These are phyloP conservation scores for Primulina eburnea DNA, from an alignment of 257 asterid genomes.

Conservation along the genomic window DNA sequence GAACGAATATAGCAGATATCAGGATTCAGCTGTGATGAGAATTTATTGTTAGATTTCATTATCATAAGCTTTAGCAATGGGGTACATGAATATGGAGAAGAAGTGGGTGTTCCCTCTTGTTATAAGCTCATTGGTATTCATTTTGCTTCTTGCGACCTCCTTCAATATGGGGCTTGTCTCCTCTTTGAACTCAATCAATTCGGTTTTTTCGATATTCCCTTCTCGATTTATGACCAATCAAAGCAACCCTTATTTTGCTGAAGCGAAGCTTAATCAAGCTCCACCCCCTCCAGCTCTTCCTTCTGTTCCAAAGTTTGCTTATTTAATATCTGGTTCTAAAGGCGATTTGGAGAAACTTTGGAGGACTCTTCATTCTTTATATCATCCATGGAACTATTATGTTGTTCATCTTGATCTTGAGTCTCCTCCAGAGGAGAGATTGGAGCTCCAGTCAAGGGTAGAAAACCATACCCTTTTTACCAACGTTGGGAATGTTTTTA, in stretches of 20 bases:
- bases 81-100: slow-evolving; percentile 58
- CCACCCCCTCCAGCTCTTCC: slow-evolving; percentile 56
- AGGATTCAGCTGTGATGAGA: neutral
- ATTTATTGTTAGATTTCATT: neutral
- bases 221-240: slow-evolving; percentile 36
- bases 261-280: slow-evolving; percentile 34
- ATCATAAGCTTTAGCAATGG: slow-evolving; percentile 33
- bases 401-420: slow-evolving; percentile 87
- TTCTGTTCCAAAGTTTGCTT: slow-evolving; percentile 75
- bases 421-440: slow-evolving; percentile 74
- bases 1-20: neutral
- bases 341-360: slow-evolving; percentile 85
- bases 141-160: slow-evolving; percentile 63
- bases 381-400: slow-evolving; percentile 89
- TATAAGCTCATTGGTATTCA: slow-evolving; percentile 50
- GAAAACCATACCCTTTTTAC: slow-evolving; percentile 49
- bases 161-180: slow-evolving; percentile 67
- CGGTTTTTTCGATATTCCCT: slow-evolving; percentile 54
- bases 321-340: slow-evolving; percentile 75
- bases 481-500: slow-evolving; percentile 65
- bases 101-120: slow-evolving; percentile 77
- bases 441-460: slow-evolving; percentile 56
- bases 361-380: slow-evolving; percentile 76
- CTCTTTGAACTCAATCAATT: slow-evolving; percentile 52
- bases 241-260: slow-evolving; percentile 41